Conservation (phyloP, 2,329 filamentous ascomycete species). For the Sclerotinia sclerotiorum region DNA sequence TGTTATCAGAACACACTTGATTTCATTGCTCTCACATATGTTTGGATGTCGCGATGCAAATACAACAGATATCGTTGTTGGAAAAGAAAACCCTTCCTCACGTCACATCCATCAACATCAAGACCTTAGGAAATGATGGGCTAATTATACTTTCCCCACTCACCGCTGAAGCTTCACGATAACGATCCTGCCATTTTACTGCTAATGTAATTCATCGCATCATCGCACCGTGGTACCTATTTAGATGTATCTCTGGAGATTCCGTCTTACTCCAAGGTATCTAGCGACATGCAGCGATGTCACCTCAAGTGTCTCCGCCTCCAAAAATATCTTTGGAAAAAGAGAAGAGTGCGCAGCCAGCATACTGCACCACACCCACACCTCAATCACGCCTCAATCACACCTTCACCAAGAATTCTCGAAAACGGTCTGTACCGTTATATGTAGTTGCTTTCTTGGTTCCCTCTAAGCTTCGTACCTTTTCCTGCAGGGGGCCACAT, state of each 20-base stretch:
- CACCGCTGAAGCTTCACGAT: neutral
- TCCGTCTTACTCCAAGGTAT: slow-evolving; percentile 12
- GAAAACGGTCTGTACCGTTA: neutral
- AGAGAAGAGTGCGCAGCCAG: slow-evolving; percentile 7
- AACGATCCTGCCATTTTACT: neutral
- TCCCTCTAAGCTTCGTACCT: neutral
- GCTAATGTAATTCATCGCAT: neutral
- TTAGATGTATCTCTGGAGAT: neutral
- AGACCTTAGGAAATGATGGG: neutral
- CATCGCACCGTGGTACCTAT: neutral
- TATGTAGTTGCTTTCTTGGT: neutral
- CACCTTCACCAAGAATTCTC: neutral
- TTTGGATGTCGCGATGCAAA: neutral
- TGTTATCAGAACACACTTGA: neutral
- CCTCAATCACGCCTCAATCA: neutral
- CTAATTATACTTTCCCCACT: neutral
- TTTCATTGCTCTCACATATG: neutral
- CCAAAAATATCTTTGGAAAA: slow-evolving; percentile 16
- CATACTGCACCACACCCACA: neutral
- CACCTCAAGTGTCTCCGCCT: slow-evolving; percentile 8
- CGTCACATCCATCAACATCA: neutral
- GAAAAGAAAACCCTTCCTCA: neutral
- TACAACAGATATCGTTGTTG: neutral
- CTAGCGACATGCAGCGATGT: slow-evolving; percentile 11
- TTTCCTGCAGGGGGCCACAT: slow-evolving; percentile 5